These are phyloP conservation scores for Hericium alpestre DNA, from an alignment of 768 basidiomycete genomes.

Conservation along the genomic window DNA sequence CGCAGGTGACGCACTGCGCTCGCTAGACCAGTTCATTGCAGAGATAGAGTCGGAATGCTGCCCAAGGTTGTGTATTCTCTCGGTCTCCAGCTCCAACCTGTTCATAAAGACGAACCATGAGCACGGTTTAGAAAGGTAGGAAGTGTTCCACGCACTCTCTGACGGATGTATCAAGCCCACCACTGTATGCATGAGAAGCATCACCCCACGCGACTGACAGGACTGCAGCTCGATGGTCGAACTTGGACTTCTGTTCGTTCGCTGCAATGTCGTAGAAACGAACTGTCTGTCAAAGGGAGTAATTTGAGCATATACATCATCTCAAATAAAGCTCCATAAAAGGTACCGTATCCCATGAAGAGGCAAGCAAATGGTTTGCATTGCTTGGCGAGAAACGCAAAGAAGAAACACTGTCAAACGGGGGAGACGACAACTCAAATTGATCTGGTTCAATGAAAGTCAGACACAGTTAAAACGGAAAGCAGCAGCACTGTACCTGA, in stretches of 20 bases:
- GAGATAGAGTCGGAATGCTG: slow-evolving; percentile 76
- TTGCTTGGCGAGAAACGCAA: slow-evolving; percentile 73
- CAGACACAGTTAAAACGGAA: no score
- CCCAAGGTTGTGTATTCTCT: slow-evolving; percentile 65
- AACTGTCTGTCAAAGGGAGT: slow-evolving; percentile 41
- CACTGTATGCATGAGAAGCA: slow-evolving; percentile 62
- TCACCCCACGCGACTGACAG: slow-evolving; percentile 74
- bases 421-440: slow-evolving; percentile 49
- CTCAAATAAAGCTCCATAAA: slow-evolving; percentile 19
- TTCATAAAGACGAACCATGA: not conserved
- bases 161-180: slow-evolving; percentile 77
- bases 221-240: slow-evolving; percentile 82
- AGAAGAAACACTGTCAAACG: slow-evolving; percentile 77
- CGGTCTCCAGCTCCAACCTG: slow-evolving; percentile 70
- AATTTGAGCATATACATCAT: slow-evolving; percentile 6
- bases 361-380: slow-evolving; percentile 69
- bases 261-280: slow-evolving; percentile 42
- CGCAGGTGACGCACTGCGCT: slow-evolving; percentile 41
- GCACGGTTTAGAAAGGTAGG: not conserved
- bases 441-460: slow-evolving; percentile 11
- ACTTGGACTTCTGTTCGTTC: slow-evolving; percentile 67
- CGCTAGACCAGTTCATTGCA: slow-evolving; percentile 57
- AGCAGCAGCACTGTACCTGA: not conserved
- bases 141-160: slow-evolving; percentile 50
- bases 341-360: slow-evolving; percentile 81